phyloP scores from a whole-genome alignment of 352 stramenopile genomes.

The Phytophthora europaea region DNA sequence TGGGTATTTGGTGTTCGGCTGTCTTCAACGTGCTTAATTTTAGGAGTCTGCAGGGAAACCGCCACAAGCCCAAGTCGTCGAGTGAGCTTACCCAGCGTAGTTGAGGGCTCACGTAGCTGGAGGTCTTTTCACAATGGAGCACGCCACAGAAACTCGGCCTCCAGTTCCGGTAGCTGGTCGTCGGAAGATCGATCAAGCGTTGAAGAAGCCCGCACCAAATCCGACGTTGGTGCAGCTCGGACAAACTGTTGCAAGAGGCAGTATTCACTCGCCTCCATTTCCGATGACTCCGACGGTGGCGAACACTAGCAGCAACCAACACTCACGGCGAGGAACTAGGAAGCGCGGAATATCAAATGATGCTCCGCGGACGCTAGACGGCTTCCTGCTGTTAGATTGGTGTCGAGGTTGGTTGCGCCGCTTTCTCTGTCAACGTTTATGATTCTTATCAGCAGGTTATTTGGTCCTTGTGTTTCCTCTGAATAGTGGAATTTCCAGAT shows the following conservation, averaged over 20 bases:
- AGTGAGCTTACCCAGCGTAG: background rate
- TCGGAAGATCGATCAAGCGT: constrained; percentile 27
- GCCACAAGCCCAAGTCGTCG: background rate
- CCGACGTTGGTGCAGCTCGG: constrained; percentile 40
- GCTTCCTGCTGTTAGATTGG: constrained; percentile 82
- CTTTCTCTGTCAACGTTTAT: background rate
- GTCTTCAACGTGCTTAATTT: background rate
- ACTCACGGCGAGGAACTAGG: constrained; percentile 9
- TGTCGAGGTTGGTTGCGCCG: constrained; percentile 59
- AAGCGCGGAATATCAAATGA: constrained; percentile 40
- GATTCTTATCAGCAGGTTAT: background rate
- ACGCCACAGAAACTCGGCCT: constrained; percentile 12
- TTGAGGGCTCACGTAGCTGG: background rate
- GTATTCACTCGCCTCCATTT: constrained; percentile 4
- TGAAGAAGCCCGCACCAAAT: constrained; percentile 35
- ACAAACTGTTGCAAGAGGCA: constrained; percentile 43
- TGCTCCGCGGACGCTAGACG: constrained; percentile 66
- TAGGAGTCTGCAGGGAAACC: constrained; percentile 7
- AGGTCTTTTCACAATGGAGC: constrained; percentile 19
- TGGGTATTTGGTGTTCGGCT: background rate
- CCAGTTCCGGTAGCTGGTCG: constrained; percentile 21
- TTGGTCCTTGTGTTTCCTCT: background rate
- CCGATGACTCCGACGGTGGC: background rate
- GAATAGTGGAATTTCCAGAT: constrained; percentile 82
- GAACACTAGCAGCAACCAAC: constrained; percentile 29